phyloP scores from a whole-genome alignment of 1,284 basidiomycete species.

The Apiotrichum porosum region DNA sequence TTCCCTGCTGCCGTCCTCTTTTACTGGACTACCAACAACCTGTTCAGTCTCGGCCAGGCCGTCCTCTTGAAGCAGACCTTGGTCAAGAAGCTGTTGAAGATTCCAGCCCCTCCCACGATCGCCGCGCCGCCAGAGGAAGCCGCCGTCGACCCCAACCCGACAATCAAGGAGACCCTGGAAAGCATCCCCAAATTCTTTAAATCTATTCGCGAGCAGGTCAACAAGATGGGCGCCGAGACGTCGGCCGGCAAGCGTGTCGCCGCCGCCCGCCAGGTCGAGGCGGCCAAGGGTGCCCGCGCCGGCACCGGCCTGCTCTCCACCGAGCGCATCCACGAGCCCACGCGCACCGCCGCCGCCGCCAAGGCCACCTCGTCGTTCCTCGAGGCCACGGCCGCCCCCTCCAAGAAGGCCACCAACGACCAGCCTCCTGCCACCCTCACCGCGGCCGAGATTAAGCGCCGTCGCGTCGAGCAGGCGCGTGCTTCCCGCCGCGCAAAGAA shows the following conservation, averaged over 20 bases:
- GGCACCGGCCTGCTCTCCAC: conserved; percentile 6
- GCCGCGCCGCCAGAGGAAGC: conserved; percentile 21
- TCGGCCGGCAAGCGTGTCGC: neutral
- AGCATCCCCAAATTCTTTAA: conserved; percentile 1
- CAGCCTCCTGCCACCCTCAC: neutral
- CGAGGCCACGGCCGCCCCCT: neutral
- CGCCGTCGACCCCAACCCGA: conserved; percentile 15
- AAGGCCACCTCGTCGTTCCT: neutral
- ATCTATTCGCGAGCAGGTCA: neutral
- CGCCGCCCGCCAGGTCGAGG: neutral
- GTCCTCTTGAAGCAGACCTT: conserved; percentile 38
- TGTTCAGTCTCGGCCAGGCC: conserved; percentile 54
- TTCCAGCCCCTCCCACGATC: conserved; percentile 36
- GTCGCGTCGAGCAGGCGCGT: conserved; percentile 10
- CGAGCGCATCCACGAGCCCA: conserved; percentile 8
- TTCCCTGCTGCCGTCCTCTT: conserved; percentile 55
- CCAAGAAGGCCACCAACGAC: neutral
- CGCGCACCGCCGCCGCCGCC: neutral
- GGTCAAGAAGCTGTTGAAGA: conserved; percentile 39
- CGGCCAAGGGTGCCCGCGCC: neutral
- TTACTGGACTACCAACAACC: conserved; percentile 56
- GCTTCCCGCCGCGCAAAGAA: too few relatives aligned
- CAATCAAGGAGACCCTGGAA: conserved; percentile 7
- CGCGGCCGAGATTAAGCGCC: conserved; percentile 4
- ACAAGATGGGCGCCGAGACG: neutral